phyloP scores from a whole-genome alignment of 2,329 filamentous ascomycete species.

The Colletotrichum sp. region DNA sequence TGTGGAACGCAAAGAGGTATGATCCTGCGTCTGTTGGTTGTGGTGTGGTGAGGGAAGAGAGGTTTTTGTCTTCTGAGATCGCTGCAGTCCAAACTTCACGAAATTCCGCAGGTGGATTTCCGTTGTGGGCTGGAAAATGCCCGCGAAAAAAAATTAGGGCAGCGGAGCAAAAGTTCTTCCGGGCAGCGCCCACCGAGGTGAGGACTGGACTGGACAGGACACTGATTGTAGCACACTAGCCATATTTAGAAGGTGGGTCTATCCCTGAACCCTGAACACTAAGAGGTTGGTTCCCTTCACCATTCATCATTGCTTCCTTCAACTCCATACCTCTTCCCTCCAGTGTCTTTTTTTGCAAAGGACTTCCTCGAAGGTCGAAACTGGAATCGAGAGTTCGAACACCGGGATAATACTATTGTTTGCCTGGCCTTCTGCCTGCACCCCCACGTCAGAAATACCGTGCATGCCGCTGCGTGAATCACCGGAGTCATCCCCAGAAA shows the following conservation, averaged over 20 bases:
- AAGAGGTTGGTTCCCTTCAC: neutral
- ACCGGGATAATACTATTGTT: neutral
- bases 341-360: neutral
- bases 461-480: neutral
- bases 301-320: neutral
- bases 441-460: neutral
- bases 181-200: neutral
- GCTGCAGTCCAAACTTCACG: neutral
- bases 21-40: slow-evolving; percentile 77
- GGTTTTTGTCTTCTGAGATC: slow-evolving; percentile 11
- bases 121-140: slow-evolving; percentile 14
- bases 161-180: slow-evolving; percentile 9
- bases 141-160: slow-evolving; percentile 13
- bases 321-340: neutral
- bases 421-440: neutral
- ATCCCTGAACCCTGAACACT: neutral
- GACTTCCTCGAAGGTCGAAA: neutral
- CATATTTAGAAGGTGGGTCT: neutral
- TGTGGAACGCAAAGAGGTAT: slow-evolving; percentile 66
- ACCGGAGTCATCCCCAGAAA: neutral
- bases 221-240: neutral
- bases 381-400: neutral
- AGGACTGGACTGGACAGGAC: neutral
- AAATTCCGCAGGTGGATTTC: slow-evolving; percentile 4
- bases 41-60: slow-evolving; percentile 19